Percentiles rank a stretch among this genome's conserved stretches.
Evolutionary conservation across 1,139 yeast genomes (phyloP).

Genomic region (Sugiyamaella neomexicana): DNA sequence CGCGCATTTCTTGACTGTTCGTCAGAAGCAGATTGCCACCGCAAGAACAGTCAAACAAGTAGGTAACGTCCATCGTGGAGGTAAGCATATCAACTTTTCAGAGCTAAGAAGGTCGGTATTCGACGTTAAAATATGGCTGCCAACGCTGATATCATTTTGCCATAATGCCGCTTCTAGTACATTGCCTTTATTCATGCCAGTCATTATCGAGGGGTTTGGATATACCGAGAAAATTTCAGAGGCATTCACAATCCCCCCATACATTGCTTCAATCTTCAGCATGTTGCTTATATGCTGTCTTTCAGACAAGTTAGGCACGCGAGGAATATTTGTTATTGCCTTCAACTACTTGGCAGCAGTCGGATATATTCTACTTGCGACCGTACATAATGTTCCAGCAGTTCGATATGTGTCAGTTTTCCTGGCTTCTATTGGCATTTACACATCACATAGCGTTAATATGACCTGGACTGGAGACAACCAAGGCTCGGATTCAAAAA

Average conservation of each 20-base stretch:
- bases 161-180: constrained; percentile 35
- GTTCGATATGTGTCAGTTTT: constrained; percentile 36
- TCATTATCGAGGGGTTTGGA: constrained; percentile 35
- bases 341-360: constrained; percentile 30
- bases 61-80: constrained; percentile 24
- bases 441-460: constrained; percentile 33
- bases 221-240: constrained; percentile 31
- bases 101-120: constrained; percentile 25
- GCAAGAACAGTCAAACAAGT: constrained; percentile 29
- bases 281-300: constrained; percentile 25
- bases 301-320: constrained; percentile 29
- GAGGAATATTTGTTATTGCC: constrained; percentile 32
- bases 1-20: constrained; percentile 34
- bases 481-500: constrained; percentile 36
- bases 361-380: constrained; percentile 36
- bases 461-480: constrained; percentile 39
- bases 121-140: constrained; percentile 30
- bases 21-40: constrained; percentile 31
- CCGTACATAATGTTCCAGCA: constrained; percentile 26
- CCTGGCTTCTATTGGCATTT: constrained; percentile 36
- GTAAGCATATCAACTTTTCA: constrained; percentile 21
- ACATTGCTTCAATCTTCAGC: constrained; percentile 27
- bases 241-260: constrained; percentile 35
- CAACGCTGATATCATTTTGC: constrained; percentile 31
- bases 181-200: constrained; percentile 34